phyloP scores from a whole-genome alignment of 208 protist species.

The Crithidia mellificae region DNA sequence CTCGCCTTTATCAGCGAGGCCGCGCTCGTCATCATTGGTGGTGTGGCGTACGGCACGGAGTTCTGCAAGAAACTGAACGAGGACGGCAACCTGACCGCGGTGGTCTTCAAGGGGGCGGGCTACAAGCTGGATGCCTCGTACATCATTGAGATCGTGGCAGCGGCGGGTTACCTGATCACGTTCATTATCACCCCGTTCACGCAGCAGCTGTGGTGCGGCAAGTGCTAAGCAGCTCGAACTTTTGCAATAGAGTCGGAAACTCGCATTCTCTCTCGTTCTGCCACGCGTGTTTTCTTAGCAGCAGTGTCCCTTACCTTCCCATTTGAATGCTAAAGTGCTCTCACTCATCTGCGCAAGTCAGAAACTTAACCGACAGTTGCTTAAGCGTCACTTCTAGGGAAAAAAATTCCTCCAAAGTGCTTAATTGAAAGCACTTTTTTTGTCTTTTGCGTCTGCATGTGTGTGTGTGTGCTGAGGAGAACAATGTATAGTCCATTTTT shows the following conservation, averaged over 20 bases:
- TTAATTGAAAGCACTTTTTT: not conserved
- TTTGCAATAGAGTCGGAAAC: not conserved
- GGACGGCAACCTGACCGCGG: slow-evolving; percentile 31
- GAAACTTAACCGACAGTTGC: too few relatives aligned
- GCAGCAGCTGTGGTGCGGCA: slow-evolving; percentile 56
- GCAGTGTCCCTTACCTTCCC: too few relatives aligned
- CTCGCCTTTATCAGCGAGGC: slow-evolving; percentile 42
- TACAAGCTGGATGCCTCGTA: slow-evolving; percentile 45
- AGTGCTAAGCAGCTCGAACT: slow-evolving; percentile 18
- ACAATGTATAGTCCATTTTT: slow-evolving; percentile 21
- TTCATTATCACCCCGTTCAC: slow-evolving; percentile 53
- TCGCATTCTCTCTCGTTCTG: too few relatives aligned
- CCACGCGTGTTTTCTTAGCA: too few relatives aligned
- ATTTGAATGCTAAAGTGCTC: too few relatives aligned
- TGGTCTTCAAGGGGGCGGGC: slow-evolving; percentile 48
- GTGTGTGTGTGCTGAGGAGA: not conserved
- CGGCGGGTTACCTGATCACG: slow-evolving; percentile 33
- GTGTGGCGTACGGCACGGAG: slow-evolving; percentile 28
- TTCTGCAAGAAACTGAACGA: slow-evolving; percentile 37
- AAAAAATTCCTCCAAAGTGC: too few relatives aligned
- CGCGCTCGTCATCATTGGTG: slow-evolving; percentile 35
- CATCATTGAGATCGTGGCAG: slow-evolving; percentile 46
- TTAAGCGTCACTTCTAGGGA: too few relatives aligned
- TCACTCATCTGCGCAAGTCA: too few relatives aligned
- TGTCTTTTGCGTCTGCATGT: not conserved